These are phyloP conservation scores for Amesomyces nigricolor DNA, from an alignment of 2,329 filamentous ascomycete genomes.

Conservation along the genomic window DNA sequence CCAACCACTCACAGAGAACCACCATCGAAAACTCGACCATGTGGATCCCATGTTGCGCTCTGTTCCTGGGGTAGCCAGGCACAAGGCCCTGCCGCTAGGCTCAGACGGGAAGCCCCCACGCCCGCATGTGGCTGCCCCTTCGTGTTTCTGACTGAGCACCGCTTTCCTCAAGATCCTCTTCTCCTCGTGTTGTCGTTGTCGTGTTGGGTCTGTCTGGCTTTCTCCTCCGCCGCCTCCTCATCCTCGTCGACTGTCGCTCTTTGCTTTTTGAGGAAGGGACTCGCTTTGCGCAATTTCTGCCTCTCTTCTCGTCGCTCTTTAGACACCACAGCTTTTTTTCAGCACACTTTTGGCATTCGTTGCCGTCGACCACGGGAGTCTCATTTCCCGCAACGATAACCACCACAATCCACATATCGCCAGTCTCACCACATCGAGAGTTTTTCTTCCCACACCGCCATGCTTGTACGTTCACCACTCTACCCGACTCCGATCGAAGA, in stretches of 20 bases:
- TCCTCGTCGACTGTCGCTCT: slow-evolving; percentile 6
- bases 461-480: slow-evolving; percentile 8
- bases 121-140: neutral
- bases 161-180: no score
- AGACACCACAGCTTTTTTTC: slow-evolving; percentile 5
- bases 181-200: neutral
- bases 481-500: neutral
- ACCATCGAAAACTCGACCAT: neutral
- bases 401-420: neutral
- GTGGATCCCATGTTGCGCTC: neutral
- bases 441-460: neutral
- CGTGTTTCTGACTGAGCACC: slow-evolving; percentile 1
- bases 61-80: slow-evolving; percentile 4
- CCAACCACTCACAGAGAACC: neutral
- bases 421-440: neutral
- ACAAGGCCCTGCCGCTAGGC: slow-evolving; percentile 1
- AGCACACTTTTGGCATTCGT: slow-evolving; percentile 1
- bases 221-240: neutral
- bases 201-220: neutral
- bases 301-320: slow-evolving; percentile 27
- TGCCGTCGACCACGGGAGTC: neutral
- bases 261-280: slow-evolving; percentile 10
- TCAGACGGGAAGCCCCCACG: neutral
- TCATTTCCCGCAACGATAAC: neutral
- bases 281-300: slow-evolving; percentile 4